Evolutionary conservation across 306 rosid species (phyloP).

Genomic region (Acacia crassicarpa): DNA sequence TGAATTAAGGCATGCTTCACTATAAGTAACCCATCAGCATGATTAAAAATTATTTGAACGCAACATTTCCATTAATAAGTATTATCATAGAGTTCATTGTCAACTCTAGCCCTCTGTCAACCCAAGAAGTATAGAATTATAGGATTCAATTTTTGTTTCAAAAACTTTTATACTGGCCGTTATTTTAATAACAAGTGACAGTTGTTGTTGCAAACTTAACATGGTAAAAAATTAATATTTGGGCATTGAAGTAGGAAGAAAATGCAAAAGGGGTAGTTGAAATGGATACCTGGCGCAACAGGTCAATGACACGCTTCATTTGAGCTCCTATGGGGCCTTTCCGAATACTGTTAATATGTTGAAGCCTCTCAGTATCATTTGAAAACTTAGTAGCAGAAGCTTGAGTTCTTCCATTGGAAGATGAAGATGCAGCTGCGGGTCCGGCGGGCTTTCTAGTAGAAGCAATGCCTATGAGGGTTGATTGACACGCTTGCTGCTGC

Average conservation of each 20-base stretch:
- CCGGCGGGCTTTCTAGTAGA: conserved; percentile 32
- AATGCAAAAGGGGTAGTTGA: conserved; percentile 21
- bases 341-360: conserved; percentile 75
- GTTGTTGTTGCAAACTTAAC: background rate
- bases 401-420: conserved; percentile 41
- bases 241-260: background rate
- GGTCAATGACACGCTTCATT: conserved; percentile 85
- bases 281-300: conserved; percentile 63
- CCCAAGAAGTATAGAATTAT: background rate
- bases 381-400: conserved; percentile 75
- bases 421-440: conserved; percentile 28
- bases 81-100: background rate
- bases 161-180: background rate
- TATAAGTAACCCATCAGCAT: background rate
- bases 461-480: conserved; percentile 70
- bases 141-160: background rate
- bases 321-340: conserved; percentile 88
- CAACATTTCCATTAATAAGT: background rate
- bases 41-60: background rate
- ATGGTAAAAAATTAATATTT: background rate
- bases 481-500: conserved; percentile 71
- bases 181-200: background rate
- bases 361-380: conserved; percentile 91
- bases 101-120: background rate
- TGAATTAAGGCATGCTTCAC: background rate